Evolutionary conservation across 257 asterid species (phyloP).

Genomic region (Rauvolfia tetraphylla): DNA sequence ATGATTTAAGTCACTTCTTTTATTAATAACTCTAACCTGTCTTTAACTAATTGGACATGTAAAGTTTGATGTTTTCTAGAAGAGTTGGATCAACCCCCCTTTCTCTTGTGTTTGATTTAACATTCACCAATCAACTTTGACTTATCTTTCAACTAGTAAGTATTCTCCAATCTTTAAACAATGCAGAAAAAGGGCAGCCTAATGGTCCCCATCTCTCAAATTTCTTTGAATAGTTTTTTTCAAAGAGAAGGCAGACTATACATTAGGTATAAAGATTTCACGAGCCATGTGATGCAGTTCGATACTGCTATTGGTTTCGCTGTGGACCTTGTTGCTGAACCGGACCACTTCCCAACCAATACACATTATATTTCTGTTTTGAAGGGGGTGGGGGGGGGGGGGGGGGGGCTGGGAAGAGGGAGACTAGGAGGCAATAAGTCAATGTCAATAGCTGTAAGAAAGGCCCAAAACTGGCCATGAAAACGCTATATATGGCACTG

Average conservation of each 20-base stretch:
- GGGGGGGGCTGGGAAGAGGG: not conserved
- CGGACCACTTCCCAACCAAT: not conserved
- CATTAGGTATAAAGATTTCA: not conserved
- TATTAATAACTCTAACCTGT: not conserved
- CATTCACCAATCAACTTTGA: slow-evolving; percentile 16
- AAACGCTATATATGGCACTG: slow-evolving; percentile 26
- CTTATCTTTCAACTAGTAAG: not conserved
- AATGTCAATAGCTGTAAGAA: slow-evolving; percentile 36
- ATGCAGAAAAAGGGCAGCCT: not conserved
- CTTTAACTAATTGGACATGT: slow-evolving; percentile 8
- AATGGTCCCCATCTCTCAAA: slow-evolving; percentile 7
- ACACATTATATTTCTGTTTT: not conserved
- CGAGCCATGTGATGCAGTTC: not conserved
- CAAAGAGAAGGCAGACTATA: too few species aligned
- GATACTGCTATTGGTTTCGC: not conserved
- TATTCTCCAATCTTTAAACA: not conserved
- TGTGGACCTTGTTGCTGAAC: not conserved
- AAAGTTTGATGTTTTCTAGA: slow-evolving; percentile 11
- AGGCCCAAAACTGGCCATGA: slow-evolving; percentile 12
- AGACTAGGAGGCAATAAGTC: slow-evolving; percentile 22
- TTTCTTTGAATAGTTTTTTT: not conserved
- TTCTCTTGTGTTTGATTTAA: not conserved
- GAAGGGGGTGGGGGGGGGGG: not conserved
- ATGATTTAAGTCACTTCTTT: slow-evolving; percentile 8
- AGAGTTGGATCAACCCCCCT: slow-evolving; percentile 12